These are phyloP conservation scores for Candida arabinofermentans DNA, from an alignment of 805 yeast species.

Conservation along the genomic window DNA sequence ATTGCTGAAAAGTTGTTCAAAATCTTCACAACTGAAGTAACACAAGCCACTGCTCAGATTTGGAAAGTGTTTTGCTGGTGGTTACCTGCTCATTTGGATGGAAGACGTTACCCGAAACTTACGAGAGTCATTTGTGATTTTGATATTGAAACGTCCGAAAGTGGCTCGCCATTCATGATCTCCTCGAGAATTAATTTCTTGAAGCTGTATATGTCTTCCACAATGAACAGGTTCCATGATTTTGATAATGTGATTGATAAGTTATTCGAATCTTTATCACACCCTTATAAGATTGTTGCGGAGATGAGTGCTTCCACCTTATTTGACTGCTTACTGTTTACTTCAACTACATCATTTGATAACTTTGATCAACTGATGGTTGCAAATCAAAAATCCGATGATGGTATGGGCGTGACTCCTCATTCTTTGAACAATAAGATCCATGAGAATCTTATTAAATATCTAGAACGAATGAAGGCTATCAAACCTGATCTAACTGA, in stretches of 20 bases:
- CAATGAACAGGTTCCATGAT: constrained; percentile 39
- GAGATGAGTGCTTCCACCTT: constrained; percentile 61
- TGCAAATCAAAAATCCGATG: constrained; percentile 30
- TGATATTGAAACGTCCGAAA: constrained; percentile 44
- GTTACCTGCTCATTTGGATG: constrained; percentile 62
- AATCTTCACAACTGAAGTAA: constrained; percentile 53
- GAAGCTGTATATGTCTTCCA: constrained; percentile 34
- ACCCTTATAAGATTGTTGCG: constrained; percentile 72
- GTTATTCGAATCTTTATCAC: constrained; percentile 48
- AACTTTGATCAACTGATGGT: constrained; percentile 37
- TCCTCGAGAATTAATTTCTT: constrained; percentile 57
- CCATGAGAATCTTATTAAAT: constrained; percentile 33
- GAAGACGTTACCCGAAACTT: constrained; percentile 59
- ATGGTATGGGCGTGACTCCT: constrained; percentile 33
- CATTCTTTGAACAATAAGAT: constrained; percentile 30
- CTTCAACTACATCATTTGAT: constrained; percentile 8
- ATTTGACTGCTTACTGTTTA: constrained; percentile 30
- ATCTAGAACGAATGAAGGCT: constrained; percentile 42
- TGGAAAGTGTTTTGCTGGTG: constrained; percentile 81
- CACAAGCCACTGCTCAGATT: constrained; percentile 67
- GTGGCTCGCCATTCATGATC: constrained; percentile 56
- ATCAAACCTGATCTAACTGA: constrained; percentile 28
- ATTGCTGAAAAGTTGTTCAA: constrained; percentile 40
- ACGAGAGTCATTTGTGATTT: constrained; percentile 43
- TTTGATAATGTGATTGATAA: constrained; percentile 41